Evolutionary conservation across 345 rosid species (phyloP), one percentile per base, ranked within the genome.

Genomic region (Sonneratia alba): DNA sequence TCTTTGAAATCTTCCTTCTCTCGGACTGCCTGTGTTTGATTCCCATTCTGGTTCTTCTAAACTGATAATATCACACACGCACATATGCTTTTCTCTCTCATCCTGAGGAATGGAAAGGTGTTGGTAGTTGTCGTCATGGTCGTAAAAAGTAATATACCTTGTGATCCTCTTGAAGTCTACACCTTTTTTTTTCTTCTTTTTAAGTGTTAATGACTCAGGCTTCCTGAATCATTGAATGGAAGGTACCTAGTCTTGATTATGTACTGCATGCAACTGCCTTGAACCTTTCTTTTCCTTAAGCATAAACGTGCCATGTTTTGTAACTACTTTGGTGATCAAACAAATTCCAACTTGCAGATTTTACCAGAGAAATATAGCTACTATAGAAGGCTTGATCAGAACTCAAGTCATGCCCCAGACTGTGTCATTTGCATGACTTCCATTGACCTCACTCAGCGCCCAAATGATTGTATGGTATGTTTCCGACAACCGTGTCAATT

Each of bases 371-470:
- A 92, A 81, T 95, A 95, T 78, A 89, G 88, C 85, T 95, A 95
- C 81, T 80, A 81, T 73, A 88, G 93, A 84, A 84, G 92, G 76
- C 80, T 86, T 7, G 85, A 89, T 76, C 83, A 80, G 47, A 85
- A 81, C 36, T 70, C 82, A 45, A 81, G 75, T 81, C 84, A 85
- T 75, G 71, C 78, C 34, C 86, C 85, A 7, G 99, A 95, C 74
- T 92, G 99, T 37, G 97, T 92, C 66, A 95, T 95, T 78, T 95
- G 99, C 79, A 95, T 95, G 99, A 88, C 97, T 27, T 77, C 85
- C 42, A 89, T 95, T 76, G 93, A 95, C 79, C 82, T 89, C 51
- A 81, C 82, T 1, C 87, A 79, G 76, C 90, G 84, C 59, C 78
- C 81, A 12, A 87, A 69, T 43, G 97, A 89, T 76, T 89, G 92